phyloP scores from a whole-genome alignment of 1,284 basidiomycete species.

The Fomitiporia mediterranea region DNA sequence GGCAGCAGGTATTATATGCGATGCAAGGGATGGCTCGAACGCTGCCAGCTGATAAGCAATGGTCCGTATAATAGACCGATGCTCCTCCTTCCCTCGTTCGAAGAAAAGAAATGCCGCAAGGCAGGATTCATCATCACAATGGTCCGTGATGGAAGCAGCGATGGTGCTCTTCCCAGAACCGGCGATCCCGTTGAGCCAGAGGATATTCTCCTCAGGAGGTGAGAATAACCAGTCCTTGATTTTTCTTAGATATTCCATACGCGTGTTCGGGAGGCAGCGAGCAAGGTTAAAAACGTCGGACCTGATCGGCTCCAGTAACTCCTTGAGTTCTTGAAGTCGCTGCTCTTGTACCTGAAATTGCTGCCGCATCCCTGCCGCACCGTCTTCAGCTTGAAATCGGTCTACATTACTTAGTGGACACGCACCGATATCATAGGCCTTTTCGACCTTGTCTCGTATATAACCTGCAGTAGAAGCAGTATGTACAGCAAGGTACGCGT shows the following conservation, averaged over 20 bases:
- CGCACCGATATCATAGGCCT: too few species aligned
- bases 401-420: too few species aligned
- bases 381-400: too few species aligned
- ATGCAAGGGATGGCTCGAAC: slow-evolving; percentile 16
- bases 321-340: neutral
- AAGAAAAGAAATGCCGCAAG: neutral
- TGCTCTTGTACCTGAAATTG: too few species aligned
- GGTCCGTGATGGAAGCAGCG: slow-evolving; percentile 1
- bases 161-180: slow-evolving; percentile 25
- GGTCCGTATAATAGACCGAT: neutral
- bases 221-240: slow-evolving; percentile 24
- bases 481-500: too few species aligned
- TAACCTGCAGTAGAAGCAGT: too few species aligned
- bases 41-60: neutral
- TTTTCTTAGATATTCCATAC: slow-evolving; percentile 19
- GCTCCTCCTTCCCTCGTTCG: neutral
- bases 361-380: too few species aligned
- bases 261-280: slow-evolving; percentile 21
- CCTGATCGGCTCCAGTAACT: neutral
- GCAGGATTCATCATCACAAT: neutral
- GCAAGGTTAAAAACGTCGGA: neutral
- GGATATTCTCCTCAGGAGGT: neutral
- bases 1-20: neutral
- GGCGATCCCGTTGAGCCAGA: slow-evolving; percentile 22
- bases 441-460: too few species aligned